Percentiles rank a stretch among this genome's conserved stretches.
phyloP scores from a whole-genome alignment of 257 asterid genomes.

The Echium plantagineum region DNA sequence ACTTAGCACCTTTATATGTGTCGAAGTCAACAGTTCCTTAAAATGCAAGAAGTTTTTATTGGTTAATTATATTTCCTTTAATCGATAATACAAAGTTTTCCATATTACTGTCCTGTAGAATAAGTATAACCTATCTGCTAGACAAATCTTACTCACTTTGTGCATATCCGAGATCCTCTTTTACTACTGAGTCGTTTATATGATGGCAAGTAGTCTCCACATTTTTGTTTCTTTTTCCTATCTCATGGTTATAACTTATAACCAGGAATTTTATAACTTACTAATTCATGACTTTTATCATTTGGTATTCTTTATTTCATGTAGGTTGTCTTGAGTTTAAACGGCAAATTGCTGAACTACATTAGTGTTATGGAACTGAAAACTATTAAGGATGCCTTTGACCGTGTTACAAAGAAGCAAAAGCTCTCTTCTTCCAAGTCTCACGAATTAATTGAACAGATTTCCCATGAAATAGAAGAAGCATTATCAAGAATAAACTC shows the following conservation, averaged over 20 bases:
- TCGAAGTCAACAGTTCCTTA: not conserved
- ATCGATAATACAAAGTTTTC: no score
- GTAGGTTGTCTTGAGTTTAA: slow-evolving; percentile 21
- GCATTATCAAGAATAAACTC: slow-evolving; percentile 55
- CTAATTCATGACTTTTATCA: slow-evolving; percentile 2
- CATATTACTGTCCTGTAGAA: not conserved
- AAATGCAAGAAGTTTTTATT: no score
- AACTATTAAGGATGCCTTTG: slow-evolving; percentile 73
- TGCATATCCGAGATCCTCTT: not conserved
- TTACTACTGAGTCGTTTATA: not conserved
- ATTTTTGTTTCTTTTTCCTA: not conserved
- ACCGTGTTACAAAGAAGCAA: slow-evolving; percentile 82
- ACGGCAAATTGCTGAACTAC: slow-evolving; percentile 14
- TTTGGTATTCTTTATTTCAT: slow-evolving; percentile 6
- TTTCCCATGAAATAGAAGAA: slow-evolving; percentile 59
- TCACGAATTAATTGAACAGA: slow-evolving; percentile 64
- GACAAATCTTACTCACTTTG: not conserved
- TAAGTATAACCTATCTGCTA: not conserved
- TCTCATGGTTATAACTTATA: no score
- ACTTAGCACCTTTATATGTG: not conserved
- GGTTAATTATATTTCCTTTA: no score
- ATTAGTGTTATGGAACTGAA: slow-evolving; percentile 57
- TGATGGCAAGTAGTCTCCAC: not conserved
- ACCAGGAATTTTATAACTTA: not conserved
- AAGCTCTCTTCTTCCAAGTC: slow-evolving; percentile 63